Conservation (phyloP, 1,284 basidiomycete species). For the Leucoagaricus sp. region DNA sequence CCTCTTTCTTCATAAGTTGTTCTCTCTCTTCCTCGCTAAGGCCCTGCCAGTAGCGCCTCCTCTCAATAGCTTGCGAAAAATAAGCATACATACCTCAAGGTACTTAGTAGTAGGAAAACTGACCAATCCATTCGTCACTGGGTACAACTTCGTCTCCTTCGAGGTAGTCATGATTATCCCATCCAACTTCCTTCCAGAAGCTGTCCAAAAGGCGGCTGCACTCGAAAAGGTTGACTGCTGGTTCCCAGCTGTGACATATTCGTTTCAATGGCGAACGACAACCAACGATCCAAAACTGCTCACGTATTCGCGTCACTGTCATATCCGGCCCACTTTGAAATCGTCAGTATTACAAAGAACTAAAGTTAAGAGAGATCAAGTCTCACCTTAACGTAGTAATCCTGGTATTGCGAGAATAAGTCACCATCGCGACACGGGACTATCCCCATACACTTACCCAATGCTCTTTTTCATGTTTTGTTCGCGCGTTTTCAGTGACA, state of each 20-base stretch:
- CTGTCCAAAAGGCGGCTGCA: constrained; percentile 56
- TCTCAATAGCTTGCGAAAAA: constrained; percentile 26
- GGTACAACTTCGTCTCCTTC: constrained; percentile 45
- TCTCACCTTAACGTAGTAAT: constrained; percentile 63
- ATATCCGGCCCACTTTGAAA: constrained; percentile 40
- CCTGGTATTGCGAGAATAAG: constrained; percentile 38
- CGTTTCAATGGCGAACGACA: background rate
- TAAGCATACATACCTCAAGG: background rate
- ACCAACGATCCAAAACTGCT: constrained; percentile 3
- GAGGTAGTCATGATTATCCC: constrained; percentile 53
- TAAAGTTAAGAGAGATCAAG: background rate
- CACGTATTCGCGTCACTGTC: constrained; percentile 50
- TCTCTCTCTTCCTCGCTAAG: constrained; percentile 22
- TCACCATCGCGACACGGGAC: background rate
- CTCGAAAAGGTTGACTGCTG: constrained; percentile 50
- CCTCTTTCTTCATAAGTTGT: constrained; percentile 20
- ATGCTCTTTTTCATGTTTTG: constrained; percentile 4
- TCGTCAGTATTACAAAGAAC: constrained; percentile 15
- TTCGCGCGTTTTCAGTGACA: constrained; percentile 17
- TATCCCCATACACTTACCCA: constrained; percentile 10
- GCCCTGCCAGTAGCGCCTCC: constrained; percentile 42
- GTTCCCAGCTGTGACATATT: constrained; percentile 61
- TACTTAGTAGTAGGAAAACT: background rate
- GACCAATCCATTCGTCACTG: constrained; percentile 51
- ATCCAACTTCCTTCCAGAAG: constrained; percentile 66